Base-by-base conservation (phyloP, 345 rosid species). In the Aquilaria malaccensis region DNA sequence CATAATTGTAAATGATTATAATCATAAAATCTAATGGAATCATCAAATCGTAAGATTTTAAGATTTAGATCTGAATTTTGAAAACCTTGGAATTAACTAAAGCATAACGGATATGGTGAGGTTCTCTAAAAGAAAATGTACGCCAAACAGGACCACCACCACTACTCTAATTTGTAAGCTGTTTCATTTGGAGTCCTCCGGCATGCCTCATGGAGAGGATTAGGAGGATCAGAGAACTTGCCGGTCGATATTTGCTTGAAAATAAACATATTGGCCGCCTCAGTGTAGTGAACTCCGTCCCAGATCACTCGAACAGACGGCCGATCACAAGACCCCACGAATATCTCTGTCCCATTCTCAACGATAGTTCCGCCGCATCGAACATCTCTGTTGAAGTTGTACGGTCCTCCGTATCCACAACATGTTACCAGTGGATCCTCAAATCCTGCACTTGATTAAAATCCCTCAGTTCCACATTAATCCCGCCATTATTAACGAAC, bases 231-330 rank as follows among this genome's bases (percentile, higher is more conserved):
- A 0, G 77, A 68, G 57, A 71, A 80, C 6, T 55, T 52, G 51
- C 84, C 79, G 0, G 62, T 69, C 0, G 77, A 66, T 29, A 74
- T 80, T 45, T 70, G 71, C 9, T 74, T 22, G 32, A 71, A 69
- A 30, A 80, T 22, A 62, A 74, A 69, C 50, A 66, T 64, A 47
- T 63, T 70, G 14, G 82, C 80, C 2, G 76, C 81, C 37, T 80
- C 76, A 2, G 82, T 75, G 41, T 61, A 74, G 55, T 78, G 81
- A 59, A 57, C 7, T 52, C 81, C 81, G 50, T 76, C 79, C 80
- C 79, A 80, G 51, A n/a, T 59, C 0, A 73, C 77, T 32, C 76
- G 68, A 52, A 13, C 68, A 0, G 67, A 70, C 0, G 80, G 80
- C 1, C 37, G 11, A 4, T 75, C 70, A 41, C 85, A 75, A 13